Base-by-base conservation (phyloP, 257 asterid genomes). In the Solanum verrucosum region DNA sequence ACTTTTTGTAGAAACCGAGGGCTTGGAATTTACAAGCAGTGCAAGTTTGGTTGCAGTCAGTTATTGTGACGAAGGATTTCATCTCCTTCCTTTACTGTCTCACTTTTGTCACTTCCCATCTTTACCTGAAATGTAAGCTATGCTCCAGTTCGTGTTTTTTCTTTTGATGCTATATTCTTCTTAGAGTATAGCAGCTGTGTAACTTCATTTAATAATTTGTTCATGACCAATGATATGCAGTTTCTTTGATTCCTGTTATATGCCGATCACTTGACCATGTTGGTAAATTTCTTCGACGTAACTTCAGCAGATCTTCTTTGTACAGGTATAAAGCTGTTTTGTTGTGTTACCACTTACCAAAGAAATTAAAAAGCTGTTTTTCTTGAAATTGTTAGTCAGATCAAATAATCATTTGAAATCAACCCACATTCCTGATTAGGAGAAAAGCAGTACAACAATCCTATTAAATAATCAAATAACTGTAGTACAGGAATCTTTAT, bases 21-120 rank as follows among this genome's bases (percentile, higher is more conserved):
- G 98, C 97, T 77, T 97, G 99, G 99, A 95, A 94, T 92, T 84
- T 96, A 91, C 96, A 93, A 87, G 98, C 98, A 34, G 89, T 97
- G 93, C 98, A 95, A 92, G 91, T 91, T 49, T 97, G 99, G 99
- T 93, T 97, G 85, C 98, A 96, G 88, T 89, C 98, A 0, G 95
- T 97, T 72, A 73, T 94, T 59, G 94, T 88, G 88, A 92, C 98
- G 87, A 96, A 94, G 91, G 99, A 97, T 90, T 97, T 96, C 91
- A 90, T 97, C 91, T 93, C 89, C 95, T 90, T 94, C 79, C 89
- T 94, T 87, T 97, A 94, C 98, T 95, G 98, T 93, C 93, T 97
- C 59, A 90, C 93, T 89, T 97, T 97, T 89, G 91, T 93, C 89
- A 88, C 96, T 72, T 96, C 99, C 49, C 91, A 93, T 88, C 93